phyloP scores from a whole-genome alignment of 2,329 filamentous ascomycete species.

The Biscogniauxia mediterranea region DNA sequence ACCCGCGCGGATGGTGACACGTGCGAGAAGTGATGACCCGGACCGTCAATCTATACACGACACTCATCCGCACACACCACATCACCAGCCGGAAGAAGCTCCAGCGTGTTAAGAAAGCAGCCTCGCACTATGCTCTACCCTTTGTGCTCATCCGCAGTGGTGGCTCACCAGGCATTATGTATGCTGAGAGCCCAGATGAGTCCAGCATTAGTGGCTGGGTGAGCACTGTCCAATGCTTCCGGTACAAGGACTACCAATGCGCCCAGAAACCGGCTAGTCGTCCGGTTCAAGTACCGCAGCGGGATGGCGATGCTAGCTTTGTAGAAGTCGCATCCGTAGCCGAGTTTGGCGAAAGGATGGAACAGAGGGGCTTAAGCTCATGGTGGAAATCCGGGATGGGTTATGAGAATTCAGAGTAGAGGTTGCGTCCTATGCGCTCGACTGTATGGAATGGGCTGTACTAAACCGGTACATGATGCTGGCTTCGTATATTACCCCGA shows the following conservation, averaged over 20 bases:
- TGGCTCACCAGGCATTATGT: constrained; percentile 74
- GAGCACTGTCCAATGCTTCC: constrained; percentile 57
- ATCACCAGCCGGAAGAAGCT: constrained; percentile 78
- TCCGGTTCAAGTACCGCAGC: constrained; percentile 11
- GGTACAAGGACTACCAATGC: constrained; percentile 73
- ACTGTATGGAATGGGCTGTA: too few relatives aligned
- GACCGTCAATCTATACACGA: constrained; percentile 36
- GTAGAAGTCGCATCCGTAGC: constrained; percentile 63
- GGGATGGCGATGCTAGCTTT: constrained; percentile 31
- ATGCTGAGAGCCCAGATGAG: constrained; percentile 62
- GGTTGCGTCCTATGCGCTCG: too few relatives aligned
- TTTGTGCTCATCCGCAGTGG: constrained; percentile 67
- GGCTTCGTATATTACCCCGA: too few relatives aligned
- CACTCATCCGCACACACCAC: constrained; percentile 75
- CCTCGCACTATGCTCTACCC: constrained; percentile 57
- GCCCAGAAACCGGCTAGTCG: constrained; percentile 47
- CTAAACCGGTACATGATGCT: neutral
- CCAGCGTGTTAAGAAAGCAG: constrained; percentile 58
- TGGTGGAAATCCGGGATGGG: constrained; percentile 74
- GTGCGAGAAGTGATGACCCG: constrained; percentile 13
- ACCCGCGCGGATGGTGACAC: neutral
- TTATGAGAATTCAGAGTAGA: constrained; percentile 31
- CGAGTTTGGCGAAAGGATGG: constrained; percentile 63
- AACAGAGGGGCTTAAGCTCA: constrained; percentile 51
- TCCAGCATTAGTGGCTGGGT: constrained; percentile 62